These are phyloP conservation scores for Teratosphaeria pseudoeucalypti DNA, from an alignment of 2,329 filamentous ascomycete species.

Conservation along the genomic window DNA sequence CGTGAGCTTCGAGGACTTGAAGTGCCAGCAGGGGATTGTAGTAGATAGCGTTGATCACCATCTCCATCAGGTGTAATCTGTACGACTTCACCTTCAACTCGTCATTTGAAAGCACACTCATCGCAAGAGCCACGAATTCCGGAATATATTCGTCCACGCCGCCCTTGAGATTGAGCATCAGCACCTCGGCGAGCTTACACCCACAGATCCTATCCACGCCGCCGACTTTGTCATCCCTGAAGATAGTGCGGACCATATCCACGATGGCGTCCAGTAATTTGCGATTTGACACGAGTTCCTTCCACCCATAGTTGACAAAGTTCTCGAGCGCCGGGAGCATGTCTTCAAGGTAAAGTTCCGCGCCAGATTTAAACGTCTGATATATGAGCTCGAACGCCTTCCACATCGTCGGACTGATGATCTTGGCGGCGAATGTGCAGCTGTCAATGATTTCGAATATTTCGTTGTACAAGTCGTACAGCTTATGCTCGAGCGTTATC, in stretches of 20 bases:
- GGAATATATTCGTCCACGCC: conserved; percentile 81
- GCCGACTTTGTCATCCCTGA: conserved; percentile 81
- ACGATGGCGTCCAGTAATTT: conserved; percentile 80
- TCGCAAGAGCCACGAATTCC: conserved; percentile 80
- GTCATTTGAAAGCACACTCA: conserved; percentile 64
- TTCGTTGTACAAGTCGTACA: conserved; percentile 96
- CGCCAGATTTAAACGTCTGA: conserved; percentile 91
- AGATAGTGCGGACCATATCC: conserved; percentile 92
- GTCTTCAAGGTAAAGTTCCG: conserved; percentile 93
- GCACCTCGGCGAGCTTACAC: conserved; percentile 91
- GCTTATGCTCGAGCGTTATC: conserved; percentile 92
- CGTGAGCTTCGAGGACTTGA: conserved; percentile 77
- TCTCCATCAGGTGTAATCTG: conserved; percentile 93
- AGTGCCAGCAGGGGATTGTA: conserved; percentile 85
- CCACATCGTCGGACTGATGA: conserved; percentile 96
- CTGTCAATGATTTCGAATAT: conserved; percentile 98
- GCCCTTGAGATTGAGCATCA: conserved; percentile 90
- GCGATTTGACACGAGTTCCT: conserved; percentile 69
- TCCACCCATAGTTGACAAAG: conserved; percentile 85
- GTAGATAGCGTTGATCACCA: conserved; percentile 96
- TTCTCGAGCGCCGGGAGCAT: conserved; percentile 98
- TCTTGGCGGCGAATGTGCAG: conserved; percentile 95
- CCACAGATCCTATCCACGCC: conserved; percentile 93
- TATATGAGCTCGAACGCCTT: conserved; percentile 95
- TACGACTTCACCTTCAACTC: conserved; percentile 87